These are phyloP conservation scores for Clavispora carvajalis DNA, from an alignment of 805 yeast species.

Conservation along the genomic window DNA sequence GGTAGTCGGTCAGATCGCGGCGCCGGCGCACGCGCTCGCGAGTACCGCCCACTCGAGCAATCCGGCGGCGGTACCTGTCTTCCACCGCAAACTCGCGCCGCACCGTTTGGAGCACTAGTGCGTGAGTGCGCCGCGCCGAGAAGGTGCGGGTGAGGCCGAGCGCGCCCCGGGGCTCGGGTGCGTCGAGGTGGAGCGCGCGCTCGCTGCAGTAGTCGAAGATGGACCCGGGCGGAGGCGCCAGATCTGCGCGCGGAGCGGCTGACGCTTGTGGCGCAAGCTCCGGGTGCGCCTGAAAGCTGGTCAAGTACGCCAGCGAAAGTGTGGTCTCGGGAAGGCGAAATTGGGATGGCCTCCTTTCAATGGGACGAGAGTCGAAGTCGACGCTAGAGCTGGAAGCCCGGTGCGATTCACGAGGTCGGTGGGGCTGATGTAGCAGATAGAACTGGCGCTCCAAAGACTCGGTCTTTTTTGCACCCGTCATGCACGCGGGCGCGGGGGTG, in stretches of 20 bases:
- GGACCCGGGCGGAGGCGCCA: conserved; percentile 1
- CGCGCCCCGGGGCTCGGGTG: neutral
- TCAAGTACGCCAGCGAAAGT: neutral
- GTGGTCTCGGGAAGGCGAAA: no score
- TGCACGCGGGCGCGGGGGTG: neutral
- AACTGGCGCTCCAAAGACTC: neutral
- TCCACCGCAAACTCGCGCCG: conserved; percentile 12
- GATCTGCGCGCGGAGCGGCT: neutral
- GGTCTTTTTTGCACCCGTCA: neutral
- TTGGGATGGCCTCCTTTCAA: no score
- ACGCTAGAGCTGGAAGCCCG: no score
- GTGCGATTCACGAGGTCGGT: no score
- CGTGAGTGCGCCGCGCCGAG: neutral
- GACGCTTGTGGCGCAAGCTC: neutral
- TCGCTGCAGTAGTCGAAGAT: neutral
- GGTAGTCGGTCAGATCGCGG: conserved; percentile 11
- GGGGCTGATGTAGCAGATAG: neutral
- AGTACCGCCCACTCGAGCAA: neutral
- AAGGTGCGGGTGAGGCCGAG: neutral
- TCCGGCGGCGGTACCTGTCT: conserved; percentile 6
- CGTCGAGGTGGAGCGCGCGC: conserved; percentile 1
- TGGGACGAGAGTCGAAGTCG: no score
- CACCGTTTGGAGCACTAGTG: conserved; percentile 3
- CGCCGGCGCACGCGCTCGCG: conserved; percentile 6
- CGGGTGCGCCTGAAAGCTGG: neutral